Conservation (phyloP, 768 basidiomycete genomes). For the Lepiota brunneoincarnata region DNA sequence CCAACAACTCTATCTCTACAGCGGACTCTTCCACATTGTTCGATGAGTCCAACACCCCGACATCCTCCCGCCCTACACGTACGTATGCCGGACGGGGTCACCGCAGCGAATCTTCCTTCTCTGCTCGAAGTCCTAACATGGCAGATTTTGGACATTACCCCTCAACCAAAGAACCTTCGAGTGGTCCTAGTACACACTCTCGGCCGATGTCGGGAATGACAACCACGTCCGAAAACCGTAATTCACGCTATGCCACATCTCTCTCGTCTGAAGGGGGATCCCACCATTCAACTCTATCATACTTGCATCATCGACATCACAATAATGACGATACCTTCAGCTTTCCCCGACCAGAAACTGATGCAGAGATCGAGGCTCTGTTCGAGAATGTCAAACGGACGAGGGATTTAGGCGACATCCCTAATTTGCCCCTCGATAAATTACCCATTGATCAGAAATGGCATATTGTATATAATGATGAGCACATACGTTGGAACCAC, state of each 20-base stretch:
- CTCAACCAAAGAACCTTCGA: conserved; percentile 22
- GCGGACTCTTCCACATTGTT: conserved; percentile 59
- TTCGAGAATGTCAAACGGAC: conserved; percentile 77
- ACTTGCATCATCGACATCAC: conserved; percentile 52
- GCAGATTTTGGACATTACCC: conserved; percentile 52
- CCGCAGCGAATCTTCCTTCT: conserved; percentile 53
- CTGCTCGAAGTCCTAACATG: conserved; percentile 44
- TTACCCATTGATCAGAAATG: conserved; percentile 86
- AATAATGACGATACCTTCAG: conserved; percentile 51
- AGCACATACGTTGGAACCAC: conserved; percentile 76
- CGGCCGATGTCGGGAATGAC: conserved; percentile 53
- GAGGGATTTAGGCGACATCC: conserved; percentile 61
- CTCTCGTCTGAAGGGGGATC: conserved; percentile 41
- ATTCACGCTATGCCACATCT: conserved; percentile 64
- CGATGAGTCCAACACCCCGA: conserved; percentile 43
- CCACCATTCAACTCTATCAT: conserved; percentile 45
- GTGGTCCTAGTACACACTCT: conserved; percentile 34
- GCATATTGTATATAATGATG: conserved; percentile 83
- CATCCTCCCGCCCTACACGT: conserved; percentile 22
- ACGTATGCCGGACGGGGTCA: conserved; percentile 41
- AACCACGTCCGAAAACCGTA: conserved; percentile 56
- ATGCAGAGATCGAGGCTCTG: conserved; percentile 74
- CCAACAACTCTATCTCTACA: conserved; percentile 42
- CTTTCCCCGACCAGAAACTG: conserved; percentile 74
- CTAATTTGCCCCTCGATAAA: conserved; percentile 68